Evolutionary conservation across 2,329 filamentous ascomycete genomes (phyloP), one percentile per base, ranked within the genome.

Genomic region (Xylariaceae sp.): DNA sequence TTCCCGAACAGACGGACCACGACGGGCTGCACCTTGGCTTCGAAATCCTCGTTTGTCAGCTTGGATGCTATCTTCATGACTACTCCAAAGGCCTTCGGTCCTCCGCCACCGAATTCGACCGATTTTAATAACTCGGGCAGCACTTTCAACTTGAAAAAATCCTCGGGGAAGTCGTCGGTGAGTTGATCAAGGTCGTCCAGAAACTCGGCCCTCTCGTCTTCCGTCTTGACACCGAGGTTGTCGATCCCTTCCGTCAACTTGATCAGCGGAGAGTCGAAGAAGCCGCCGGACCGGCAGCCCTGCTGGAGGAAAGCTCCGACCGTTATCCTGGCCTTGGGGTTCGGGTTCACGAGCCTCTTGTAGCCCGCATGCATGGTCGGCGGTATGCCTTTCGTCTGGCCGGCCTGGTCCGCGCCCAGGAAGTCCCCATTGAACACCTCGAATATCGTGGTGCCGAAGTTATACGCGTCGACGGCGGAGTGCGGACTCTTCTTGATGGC

Each of bases 141-240:
- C 3, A 98, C 81, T 57, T 97, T 98, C 74, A 94, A 85, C 59
- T 94, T 94, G 71, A 97, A 95, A 62, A 95, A 98, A 43, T 97
- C 92, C 57, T 96, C 90, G 0, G 92, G 92, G 46, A 97, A 96
- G 61, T 98, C 89, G 50, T 96, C 88, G 0, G 88, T 84, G 4
- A 96, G 73, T 43, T 85, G 74, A 50, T 94, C 88, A 5, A 98
- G 75, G 55, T 94, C 87, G 83, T 80, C 79, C 1, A 98, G 69
- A 50, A 98, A 90, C 34, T 81, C 76, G 41, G 96, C 88, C 44
- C 88, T 76, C 63, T 98, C 92, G 6, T 75, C 72, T 39, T 90
- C 84, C 15, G 74, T 80, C 65, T 96, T 98, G 50, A 97, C 73
- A 1, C 90, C 90, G 24, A 98, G 70, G 51, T 85, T 96, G 40